Conservation (phyloP, 805 yeast species). For the Candida palmyrensis region DNA sequence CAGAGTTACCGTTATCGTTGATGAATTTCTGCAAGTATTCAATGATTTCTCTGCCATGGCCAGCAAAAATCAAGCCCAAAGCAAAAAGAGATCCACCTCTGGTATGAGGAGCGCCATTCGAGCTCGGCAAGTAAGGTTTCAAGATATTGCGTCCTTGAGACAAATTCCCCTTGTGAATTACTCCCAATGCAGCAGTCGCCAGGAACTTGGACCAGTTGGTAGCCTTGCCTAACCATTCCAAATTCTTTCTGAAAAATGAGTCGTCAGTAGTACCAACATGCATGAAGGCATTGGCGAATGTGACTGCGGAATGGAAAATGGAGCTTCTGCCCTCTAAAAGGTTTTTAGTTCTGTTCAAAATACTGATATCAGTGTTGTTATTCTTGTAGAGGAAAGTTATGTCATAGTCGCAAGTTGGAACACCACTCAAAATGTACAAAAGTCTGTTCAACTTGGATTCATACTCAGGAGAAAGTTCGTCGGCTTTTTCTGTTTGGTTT, state of each 20-base stretch:
- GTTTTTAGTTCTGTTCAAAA: slow-evolving; percentile 76
- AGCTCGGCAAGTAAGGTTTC: slow-evolving; percentile 87
- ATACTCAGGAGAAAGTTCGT: slow-evolving; percentile 21
- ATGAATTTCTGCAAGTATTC: slow-evolving; percentile 72
- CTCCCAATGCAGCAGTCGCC: slow-evolving; percentile 97
- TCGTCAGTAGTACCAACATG: slow-evolving; percentile 97
- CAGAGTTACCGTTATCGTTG: slow-evolving; percentile 58
- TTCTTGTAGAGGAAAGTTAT: slow-evolving; percentile 83
- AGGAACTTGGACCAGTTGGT: slow-evolving; percentile 97
- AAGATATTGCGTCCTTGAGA: slow-evolving; percentile 84
- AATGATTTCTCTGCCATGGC: slow-evolving; percentile 86
- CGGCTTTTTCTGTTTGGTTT: slow-evolving; percentile 17
- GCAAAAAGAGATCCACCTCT: slow-evolving; percentile 96
- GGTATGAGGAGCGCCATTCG: slow-evolving; percentile 75
- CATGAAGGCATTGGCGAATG: slow-evolving; percentile 90
- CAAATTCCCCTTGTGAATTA: slow-evolving; percentile 90
- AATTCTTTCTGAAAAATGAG: slow-evolving; percentile 80
- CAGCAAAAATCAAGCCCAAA: slow-evolving; percentile 90
- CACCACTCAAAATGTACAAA: slow-evolving; percentile 74
- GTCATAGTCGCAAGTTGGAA: slow-evolving; percentile 90
- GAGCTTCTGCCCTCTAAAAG: slow-evolving; percentile 88
- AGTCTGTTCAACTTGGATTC: slow-evolving; percentile 33
- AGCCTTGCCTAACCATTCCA: slow-evolving; percentile 97
- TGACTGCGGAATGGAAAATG: slow-evolving; percentile 91
- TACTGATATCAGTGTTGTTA: slow-evolving; percentile 79